Evolutionary conservation across 2,329 filamentous ascomycete genomes (phyloP), one percentile per base, ranked within the genome.

Genomic region (Scedosporium boydii): DNA sequence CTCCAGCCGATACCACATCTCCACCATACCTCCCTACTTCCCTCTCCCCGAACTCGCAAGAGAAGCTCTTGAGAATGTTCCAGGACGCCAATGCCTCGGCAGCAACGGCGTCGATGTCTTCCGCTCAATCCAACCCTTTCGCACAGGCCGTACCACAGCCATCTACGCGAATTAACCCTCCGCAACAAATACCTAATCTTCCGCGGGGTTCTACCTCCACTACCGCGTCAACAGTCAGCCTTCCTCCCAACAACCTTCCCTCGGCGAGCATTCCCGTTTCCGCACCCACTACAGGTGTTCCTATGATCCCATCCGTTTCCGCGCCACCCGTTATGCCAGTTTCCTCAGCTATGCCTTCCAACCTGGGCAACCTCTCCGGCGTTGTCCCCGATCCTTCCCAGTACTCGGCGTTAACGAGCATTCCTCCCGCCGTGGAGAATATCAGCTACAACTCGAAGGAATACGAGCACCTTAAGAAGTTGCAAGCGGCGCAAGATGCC

Each of bases 401-500:
- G n/a, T 82, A 82, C 1, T 80, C 82, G 0, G 77, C 79, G 61
- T 74, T 85, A 64, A 73, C 76, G 6, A 75, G 72, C 6, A 73
- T 80, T 66, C 72, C 73, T 76, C 3, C 79, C 81, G 1, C 82
- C 83, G 76, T 91, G 21, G 80, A 83, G 59, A 81, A 87, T 46
- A 83, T 95, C 65, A 83, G 81, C 56, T 83, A 83, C 64, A 93
- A 88, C 4, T 82, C 88, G 65, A 80, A 87, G 14, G 89, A 96
- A 65, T 83, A 97, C 29, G 90, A 95, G 60, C 82, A 89, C 34
- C 80, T 98, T 2, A 85, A 90, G 65, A 87, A 87, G 53, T 79
- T 96, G 69, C 90, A 96, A 70, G 84, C 85, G 26, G 87, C 93
- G 64, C 92, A 96, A 69, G 87, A 89, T 64, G 82, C 82, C 58